Evolutionary conservation across 805 yeast species (phyloP).

Genomic region (Lachancea kluyveri): DNA sequence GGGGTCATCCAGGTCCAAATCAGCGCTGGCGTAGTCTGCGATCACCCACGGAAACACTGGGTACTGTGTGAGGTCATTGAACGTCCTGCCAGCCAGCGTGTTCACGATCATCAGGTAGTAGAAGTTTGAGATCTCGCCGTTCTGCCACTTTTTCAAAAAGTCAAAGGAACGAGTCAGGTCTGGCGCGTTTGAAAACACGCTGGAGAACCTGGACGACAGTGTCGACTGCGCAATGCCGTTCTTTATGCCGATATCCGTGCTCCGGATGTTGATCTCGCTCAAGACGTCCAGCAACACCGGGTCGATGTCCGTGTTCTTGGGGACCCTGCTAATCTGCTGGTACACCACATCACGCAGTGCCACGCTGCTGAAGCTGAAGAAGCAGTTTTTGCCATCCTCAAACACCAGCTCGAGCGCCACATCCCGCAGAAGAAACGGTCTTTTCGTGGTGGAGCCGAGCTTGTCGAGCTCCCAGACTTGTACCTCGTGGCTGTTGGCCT

Average conservation of each 20-base stretch:
- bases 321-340: slow-evolving; percentile 40
- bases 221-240: slow-evolving; percentile 31
- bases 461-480: slow-evolving; percentile 56
- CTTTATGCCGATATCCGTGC: slow-evolving; percentile 25
- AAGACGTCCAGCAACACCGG: slow-evolving; percentile 49
- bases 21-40: slow-evolving; percentile 70
- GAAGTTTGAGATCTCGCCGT: slow-evolving; percentile 77
- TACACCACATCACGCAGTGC: slow-evolving; percentile 52
- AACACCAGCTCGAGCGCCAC: slow-evolving; percentile 77
- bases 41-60: slow-evolving; percentile 92
- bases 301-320: slow-evolving; percentile 47
- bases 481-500: slow-evolving; percentile 35
- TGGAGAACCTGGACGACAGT: slow-evolving; percentile 39
- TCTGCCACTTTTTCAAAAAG: slow-evolving; percentile 66
- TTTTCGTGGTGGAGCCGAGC: slow-evolving; percentile 58
- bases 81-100: slow-evolving; percentile 82
- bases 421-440: slow-evolving; percentile 73
- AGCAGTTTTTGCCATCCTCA: slow-evolving; percentile 61
- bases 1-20: slow-evolving; percentile 58
- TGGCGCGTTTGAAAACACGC: slow-evolving; percentile 36
- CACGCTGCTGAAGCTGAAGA: slow-evolving; percentile 56
- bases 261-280: slow-evolving; percentile 38
- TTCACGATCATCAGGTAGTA: slow-evolving; percentile 74
- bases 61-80: slow-evolving; percentile 83
- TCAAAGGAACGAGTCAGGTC: slow-evolving; percentile 33